phyloP scores from a whole-genome alignment of 2,329 filamentous ascomycete genomes.

The Claviceps quebecensis region DNA sequence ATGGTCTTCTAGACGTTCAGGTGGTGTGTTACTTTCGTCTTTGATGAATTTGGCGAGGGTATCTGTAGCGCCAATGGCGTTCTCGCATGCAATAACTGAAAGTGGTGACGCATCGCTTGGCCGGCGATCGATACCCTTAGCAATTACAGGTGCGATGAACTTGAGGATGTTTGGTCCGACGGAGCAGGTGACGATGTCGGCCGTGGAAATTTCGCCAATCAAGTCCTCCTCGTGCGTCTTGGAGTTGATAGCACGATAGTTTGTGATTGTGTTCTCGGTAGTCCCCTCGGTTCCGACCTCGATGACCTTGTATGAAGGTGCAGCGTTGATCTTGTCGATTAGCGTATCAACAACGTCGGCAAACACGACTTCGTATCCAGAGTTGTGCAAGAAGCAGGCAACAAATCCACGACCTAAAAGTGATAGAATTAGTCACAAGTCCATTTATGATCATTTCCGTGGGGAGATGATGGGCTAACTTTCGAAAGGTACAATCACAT shows the following conservation, averaged over 20 bases:
- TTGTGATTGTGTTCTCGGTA: constrained; percentile 68
- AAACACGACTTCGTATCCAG: constrained; percentile 91
- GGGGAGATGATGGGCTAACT: background rate
- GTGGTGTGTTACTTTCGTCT: constrained; percentile 54
- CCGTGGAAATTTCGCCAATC: constrained; percentile 70
- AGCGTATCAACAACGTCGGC: constrained; percentile 81
- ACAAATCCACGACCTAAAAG: constrained; percentile 58
- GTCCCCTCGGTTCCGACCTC: constrained; percentile 82
- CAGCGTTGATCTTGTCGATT: constrained; percentile 64
- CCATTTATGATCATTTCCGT: background rate
- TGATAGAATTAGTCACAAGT: background rate
- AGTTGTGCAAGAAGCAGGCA: constrained; percentile 84
- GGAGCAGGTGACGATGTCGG: constrained; percentile 88
- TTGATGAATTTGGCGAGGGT: constrained; percentile 73
- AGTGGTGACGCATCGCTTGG: constrained; percentile 51
- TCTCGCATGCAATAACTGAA: constrained; percentile 94
- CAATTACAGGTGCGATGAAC: constrained; percentile 91
- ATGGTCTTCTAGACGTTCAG: constrained; percentile 53
- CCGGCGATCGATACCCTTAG: constrained; percentile 78
- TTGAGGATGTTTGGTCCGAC: constrained; percentile 93
- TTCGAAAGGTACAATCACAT: background rate
- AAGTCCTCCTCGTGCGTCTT: constrained; percentile 71
- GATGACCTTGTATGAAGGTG: constrained; percentile 74
- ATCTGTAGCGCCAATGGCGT: constrained; percentile 88
- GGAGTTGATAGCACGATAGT: constrained; percentile 96